A percentile compares a stretch with the other conserved stretches of the same genome.
phyloP scores from a whole-genome alignment of 768 basidiomycete species.

The Lepiota venenata region DNA sequence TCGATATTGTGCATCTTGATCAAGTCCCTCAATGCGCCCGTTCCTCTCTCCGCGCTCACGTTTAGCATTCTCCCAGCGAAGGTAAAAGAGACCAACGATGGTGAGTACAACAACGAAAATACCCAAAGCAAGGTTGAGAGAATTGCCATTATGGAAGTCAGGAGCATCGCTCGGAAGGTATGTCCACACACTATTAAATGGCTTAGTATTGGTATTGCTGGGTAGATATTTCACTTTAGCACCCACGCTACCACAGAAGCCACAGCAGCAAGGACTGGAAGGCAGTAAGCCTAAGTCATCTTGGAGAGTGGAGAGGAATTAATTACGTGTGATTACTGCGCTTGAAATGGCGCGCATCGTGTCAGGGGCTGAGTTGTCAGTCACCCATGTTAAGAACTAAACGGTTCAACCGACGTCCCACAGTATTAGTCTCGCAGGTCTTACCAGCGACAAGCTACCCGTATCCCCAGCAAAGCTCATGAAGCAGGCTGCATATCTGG shows the following conservation, averaged over 20 bases:
- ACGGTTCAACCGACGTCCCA: not conserved
- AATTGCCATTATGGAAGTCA: constrained; percentile 34
- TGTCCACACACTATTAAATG: constrained; percentile 37
- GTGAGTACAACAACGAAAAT: constrained; percentile 21
- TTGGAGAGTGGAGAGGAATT: constrained; percentile 32
- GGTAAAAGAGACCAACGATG: constrained; percentile 26
- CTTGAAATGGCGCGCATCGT: constrained; percentile 44
- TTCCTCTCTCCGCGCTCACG: constrained; percentile 40
- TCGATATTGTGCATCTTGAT: no score
- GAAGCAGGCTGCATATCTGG: constrained; percentile 44
- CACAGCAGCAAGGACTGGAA: constrained; percentile 31
- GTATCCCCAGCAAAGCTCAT: constrained; percentile 37
- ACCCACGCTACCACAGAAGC: constrained; percentile 46
- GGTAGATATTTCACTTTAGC: not conserved
- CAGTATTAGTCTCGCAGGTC: not conserved
- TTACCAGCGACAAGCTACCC: constrained; percentile 33
- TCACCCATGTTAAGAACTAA: constrained; percentile 41
- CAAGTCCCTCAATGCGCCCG: constrained; percentile 33
- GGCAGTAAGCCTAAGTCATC: constrained; percentile 26
- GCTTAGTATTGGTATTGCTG: constrained; percentile 16
- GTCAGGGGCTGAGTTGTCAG: constrained; percentile 49
- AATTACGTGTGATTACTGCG: constrained; percentile 36
- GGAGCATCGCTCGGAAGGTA: constrained; percentile 44
- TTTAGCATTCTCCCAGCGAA: constrained; percentile 39
- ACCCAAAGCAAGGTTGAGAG: no score